A percentile compares a stretch with the other conserved stretches of the same genome.
These are phyloP conservation scores for Fusarium chlamydosporum DNA, from an alignment of 2,329 filamentous ascomycete genomes.

Conservation along the genomic window DNA sequence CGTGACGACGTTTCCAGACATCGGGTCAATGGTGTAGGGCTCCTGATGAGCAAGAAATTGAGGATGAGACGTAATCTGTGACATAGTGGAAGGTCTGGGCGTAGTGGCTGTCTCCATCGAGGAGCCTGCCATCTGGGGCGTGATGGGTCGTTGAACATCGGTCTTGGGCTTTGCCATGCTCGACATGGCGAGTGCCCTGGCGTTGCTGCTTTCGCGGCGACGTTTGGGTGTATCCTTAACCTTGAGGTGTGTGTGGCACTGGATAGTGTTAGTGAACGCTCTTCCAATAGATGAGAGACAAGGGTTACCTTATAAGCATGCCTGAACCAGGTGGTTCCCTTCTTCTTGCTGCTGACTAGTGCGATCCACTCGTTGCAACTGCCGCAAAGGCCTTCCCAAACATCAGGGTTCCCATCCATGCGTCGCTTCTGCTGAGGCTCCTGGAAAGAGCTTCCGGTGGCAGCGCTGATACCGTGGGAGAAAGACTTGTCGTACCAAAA, in stretches of 20 bases:
- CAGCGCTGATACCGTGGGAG: conserved; percentile 86
- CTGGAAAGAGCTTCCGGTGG: conserved; percentile 83
- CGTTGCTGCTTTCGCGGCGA: conserved; percentile 72
- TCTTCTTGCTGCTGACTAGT: conserved; percentile 88
- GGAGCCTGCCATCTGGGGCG: conserved; percentile 48
- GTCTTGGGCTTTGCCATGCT: conserved; percentile 64
- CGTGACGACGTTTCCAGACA: conserved; percentile 46
- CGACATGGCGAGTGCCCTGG: conserved; percentile 58
- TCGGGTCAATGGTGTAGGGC: conserved; percentile 42
- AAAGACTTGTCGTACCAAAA: conserved; percentile 97
- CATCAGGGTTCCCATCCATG: conserved; percentile 84
- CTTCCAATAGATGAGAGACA: not conserved
- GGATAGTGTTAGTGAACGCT: conserved; percentile 42
- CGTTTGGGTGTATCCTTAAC: conserved; percentile 79
- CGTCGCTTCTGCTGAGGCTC: conserved; percentile 80
- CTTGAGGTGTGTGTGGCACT: conserved; percentile 81
- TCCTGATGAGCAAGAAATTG: conserved; percentile 42
- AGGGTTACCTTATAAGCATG: conserved; percentile 84
- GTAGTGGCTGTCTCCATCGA: conserved; percentile 47
- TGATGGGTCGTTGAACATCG: conserved; percentile 58
- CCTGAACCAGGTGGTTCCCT: conserved; percentile 92
- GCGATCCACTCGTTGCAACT: conserved; percentile 86
- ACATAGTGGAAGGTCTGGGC: conserved; percentile 50
- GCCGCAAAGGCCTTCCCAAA: conserved; percentile 84
- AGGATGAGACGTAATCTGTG: conserved; percentile 50